Evolutionary conservation across 2,329 filamentous ascomycete genomes (phyloP).

Genomic region (Cadophora luteo-olivacea): DNA sequence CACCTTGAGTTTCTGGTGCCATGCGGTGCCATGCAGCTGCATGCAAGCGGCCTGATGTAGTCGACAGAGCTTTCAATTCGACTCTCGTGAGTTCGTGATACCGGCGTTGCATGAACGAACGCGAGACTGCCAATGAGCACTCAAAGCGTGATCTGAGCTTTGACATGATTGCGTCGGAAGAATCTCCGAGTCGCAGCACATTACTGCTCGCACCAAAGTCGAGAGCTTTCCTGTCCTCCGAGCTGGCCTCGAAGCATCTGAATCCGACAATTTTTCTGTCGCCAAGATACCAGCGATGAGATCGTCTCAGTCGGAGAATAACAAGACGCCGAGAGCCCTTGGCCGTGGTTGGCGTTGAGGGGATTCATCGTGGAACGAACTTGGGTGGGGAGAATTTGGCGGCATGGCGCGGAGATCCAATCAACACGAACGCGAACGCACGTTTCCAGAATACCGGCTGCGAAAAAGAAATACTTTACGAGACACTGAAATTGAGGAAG

Average conservation of each 20-base stretch:
- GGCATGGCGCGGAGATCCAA: conserved; percentile 9
- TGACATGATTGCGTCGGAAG: background rate
- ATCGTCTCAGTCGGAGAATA: background rate
- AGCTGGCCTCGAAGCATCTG: too few relatives aligned
- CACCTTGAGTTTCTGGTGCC: conserved; percentile 2
- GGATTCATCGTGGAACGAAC: background rate
- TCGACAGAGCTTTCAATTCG: background rate
- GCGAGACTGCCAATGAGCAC: background rate
- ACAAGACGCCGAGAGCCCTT: background rate
- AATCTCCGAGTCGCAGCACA: background rate
- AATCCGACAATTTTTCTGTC: background rate
- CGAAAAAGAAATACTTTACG: background rate
- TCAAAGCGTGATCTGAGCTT: background rate
- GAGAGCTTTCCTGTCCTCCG: background rate
- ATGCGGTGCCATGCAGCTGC: background rate
- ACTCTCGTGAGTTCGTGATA: background rate
- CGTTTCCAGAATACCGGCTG: background rate
- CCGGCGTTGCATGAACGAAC: background rate
- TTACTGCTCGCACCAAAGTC: background rate
- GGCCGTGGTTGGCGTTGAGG: background rate
- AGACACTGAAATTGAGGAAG: background rate
- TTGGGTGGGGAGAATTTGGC: background rate
- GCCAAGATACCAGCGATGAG: background rate
- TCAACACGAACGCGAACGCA: background rate
- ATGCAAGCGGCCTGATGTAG: background rate